phyloP scores from a whole-genome alignment of 1,284 basidiomycete species.

The Ustilago loliicola region DNA sequence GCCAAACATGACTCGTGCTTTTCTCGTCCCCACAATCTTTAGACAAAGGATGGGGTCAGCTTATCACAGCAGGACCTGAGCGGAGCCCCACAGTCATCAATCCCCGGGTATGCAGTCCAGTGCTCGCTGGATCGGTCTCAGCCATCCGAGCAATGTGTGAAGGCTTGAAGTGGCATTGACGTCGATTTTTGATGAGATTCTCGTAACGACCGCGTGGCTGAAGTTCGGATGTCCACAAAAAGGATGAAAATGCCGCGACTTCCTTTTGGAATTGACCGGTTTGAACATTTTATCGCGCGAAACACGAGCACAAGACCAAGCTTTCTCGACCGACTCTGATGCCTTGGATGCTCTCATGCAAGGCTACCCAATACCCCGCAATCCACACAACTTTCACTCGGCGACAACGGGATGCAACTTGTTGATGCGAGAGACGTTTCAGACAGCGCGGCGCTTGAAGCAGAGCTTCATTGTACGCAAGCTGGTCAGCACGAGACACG shows the following conservation, averaged over 20 bases:
- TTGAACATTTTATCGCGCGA: conserved; percentile 10
- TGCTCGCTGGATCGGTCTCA: not conserved
- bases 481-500: not conserved
- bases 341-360: not conserved
- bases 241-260: conserved; percentile 16
- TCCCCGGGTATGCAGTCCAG: not conserved
- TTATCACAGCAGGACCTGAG: not conserved
- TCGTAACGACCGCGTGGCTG: conserved; percentile 9
- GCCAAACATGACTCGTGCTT: not conserved
- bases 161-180: not conserved
- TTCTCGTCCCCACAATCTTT: not conserved
- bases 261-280: conserved; percentile 15
- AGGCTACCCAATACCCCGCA: not conserved
- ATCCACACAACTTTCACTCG: not conserved
- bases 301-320: not conserved
- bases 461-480: not conserved
- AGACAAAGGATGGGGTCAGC: not conserved
- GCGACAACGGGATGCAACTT: not conserved
- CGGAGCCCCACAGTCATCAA: conserved; percentile 20
- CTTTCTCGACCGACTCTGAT: conserved; percentile 34
- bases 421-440: not conserved
- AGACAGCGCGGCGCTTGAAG: not conserved
- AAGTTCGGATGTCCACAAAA: not conserved
- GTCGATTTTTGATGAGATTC: not conserved
- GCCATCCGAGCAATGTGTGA: not conserved